Evolutionary conservation across 805 yeast species (phyloP), one percentile per base, ranked within the genome.

Genomic region (Maudiozyma turicensis): DNA sequence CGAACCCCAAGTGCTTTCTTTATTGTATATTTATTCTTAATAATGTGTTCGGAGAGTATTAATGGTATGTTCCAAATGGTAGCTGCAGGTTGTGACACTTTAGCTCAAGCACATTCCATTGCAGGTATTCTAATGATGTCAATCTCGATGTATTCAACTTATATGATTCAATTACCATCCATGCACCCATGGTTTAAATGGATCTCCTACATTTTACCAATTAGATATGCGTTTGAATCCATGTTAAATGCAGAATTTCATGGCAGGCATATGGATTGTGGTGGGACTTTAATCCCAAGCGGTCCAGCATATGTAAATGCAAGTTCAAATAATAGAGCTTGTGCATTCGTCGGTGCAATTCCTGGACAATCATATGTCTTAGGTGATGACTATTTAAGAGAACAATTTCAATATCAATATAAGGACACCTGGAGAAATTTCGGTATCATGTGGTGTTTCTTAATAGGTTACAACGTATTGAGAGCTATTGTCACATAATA

Each of bases 391-490:
- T 86, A 83, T 59, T 55, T 86, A 48, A 52, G 52, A 3, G 55
- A 56, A 1, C 64, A 80, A 8, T 86, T 66, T 65, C 59, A 65
- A 44, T 87, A 82, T 70, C 58, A 60, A 26, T 79, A 73, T 58
- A 52, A 64, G n/a, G 86, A 87, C 63, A 74, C 77, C 45, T 87
- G 96, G 95, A 80, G 95, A 71, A 84, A 87, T 62, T 73, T 83
- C 48, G 96, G 89, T 59, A 77, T 83, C 51, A 54, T 77, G 52
- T 61, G 80, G 60, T 86, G 76, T 2, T 82, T 61, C 49, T 29
- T 58, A 14, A 39, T 55, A 26, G 60, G 62, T 29, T 61, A 59
- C 46, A 30, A 58, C 3, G 43, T 46, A n/a, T 15, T 53, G 10
- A 59, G 57, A 44, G 53, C 58, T 40, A 15, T 60, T 28, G 45